These are phyloP conservation scores for Fagus crenata DNA, from an alignment of 306 rosid species.

Conservation along the genomic window DNA sequence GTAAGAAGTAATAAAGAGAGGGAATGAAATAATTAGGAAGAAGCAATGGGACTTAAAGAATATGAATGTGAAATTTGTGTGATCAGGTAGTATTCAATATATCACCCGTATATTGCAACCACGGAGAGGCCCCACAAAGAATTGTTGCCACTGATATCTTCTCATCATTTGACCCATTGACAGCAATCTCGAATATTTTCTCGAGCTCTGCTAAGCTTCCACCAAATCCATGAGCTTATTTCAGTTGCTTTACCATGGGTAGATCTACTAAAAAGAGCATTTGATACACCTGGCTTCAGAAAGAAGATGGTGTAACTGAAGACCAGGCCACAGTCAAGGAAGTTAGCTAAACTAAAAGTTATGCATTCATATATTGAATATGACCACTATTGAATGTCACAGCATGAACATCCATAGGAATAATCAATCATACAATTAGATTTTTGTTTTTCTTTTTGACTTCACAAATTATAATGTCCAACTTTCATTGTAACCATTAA, in stretches of 20 bases:
- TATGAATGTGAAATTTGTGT: neutral
- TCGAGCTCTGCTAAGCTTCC: conserved; percentile 99
- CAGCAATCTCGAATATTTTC: conserved; percentile 77
- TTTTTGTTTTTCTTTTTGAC: neutral
- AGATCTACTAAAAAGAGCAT: conserved; percentile 90
- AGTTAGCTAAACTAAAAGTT: conserved; percentile 37
- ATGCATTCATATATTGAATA: conserved; percentile 6
- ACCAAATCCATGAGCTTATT: conserved; percentile 96
- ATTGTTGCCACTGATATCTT: conserved; percentile 86
- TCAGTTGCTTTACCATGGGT: conserved; percentile 86
- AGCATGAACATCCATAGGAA: neutral
- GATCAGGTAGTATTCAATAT: conserved; percentile 14
- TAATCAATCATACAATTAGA: neutral
- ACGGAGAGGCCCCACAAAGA: conserved; percentile 92
- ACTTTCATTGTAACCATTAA: conserved; percentile 11
- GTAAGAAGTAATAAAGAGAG: neutral
- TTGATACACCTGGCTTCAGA: conserved; percentile 88
- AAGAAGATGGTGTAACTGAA: conserved; percentile 67
- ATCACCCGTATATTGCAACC: conserved; percentile 97
- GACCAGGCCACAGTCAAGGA: conserved; percentile 56
- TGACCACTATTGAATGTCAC: neutral
- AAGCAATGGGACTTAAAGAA: neutral
- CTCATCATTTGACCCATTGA: conserved; percentile 82
- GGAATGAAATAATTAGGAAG: neutral
- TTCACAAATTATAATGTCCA: neutral